Evolutionary conservation across 306 rosid species (phyloP).

Genomic region (Abrus precatorius): DNA sequence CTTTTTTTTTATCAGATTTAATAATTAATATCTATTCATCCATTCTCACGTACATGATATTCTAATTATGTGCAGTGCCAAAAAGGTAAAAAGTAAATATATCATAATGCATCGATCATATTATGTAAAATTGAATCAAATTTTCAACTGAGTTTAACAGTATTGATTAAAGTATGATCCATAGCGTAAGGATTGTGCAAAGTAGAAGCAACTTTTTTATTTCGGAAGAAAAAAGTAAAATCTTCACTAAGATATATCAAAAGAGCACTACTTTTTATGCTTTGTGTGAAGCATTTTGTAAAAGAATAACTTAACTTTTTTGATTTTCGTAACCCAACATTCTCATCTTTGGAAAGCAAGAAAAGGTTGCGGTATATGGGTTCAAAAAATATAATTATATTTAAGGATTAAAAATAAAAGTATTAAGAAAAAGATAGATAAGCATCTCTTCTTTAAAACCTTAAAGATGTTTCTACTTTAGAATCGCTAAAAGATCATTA

Average conservation of each 20-base stretch:
- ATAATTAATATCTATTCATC: too few species aligned
- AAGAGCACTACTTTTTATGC: slow-evolving; percentile 95
- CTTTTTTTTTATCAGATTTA: too few species aligned
- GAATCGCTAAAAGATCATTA: slow-evolving; percentile 89
- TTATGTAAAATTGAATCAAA: slow-evolving; percentile 41
- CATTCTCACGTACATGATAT: too few species aligned
- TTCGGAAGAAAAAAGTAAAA: slow-evolving; percentile 78
- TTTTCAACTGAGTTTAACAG: slow-evolving; percentile 54
- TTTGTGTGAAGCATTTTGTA: slow-evolving; percentile 67
- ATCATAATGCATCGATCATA: slow-evolving; percentile 31
- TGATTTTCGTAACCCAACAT: slow-evolving; percentile 91
- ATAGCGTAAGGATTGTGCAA: slow-evolving; percentile 77
- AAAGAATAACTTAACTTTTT: slow-evolving; percentile 83
- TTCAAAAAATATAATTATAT: slow-evolving; percentile 56
- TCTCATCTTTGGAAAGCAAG: slow-evolving; percentile 79
- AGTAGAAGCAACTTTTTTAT: slow-evolving; percentile 75
- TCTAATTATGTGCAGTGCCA: not conserved
- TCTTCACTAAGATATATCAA: slow-evolving; percentile 85
- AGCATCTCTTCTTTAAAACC: slow-evolving; percentile 82
- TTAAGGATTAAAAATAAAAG: slow-evolving; percentile 42
- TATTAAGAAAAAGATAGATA: slow-evolving; percentile 66
- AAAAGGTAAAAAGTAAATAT: slow-evolving; percentile 2
- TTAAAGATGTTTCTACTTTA: slow-evolving; percentile 86
- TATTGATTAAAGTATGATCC: slow-evolving; percentile 66
- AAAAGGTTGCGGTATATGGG: slow-evolving; percentile 66